Evolutionary conservation across 2,329 filamentous ascomycete genomes (phyloP).

Genomic region (Fusarium coicis): DNA sequence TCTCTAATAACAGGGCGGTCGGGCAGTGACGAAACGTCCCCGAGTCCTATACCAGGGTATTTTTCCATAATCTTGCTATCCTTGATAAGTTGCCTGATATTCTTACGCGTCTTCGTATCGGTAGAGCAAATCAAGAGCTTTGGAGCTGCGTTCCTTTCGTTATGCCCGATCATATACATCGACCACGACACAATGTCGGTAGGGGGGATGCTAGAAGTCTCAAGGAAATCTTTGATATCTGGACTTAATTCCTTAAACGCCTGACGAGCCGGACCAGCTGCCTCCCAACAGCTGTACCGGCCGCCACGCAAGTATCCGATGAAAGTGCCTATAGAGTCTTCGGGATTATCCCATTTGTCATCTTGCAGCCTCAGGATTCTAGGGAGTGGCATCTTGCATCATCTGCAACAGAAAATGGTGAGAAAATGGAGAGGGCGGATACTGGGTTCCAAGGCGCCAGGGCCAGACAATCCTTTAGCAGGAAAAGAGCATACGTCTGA

Average conservation of each 20-base stretch:
- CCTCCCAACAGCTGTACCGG: neutral
- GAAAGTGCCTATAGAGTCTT: neutral
- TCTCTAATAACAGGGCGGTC: neutral
- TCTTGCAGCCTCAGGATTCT: neutral
- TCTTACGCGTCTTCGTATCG: neutral
- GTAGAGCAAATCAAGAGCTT: neutral
- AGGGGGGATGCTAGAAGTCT: neutral
- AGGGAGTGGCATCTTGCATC: neutral
- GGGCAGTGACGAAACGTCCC: neutral
- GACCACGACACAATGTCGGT: neutral
- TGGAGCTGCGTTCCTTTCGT: neutral
- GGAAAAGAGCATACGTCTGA: accelerated
- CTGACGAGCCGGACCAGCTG: neutral
- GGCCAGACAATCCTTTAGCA: neutral
- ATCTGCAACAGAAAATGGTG: accelerated
- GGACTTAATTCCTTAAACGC: neutral
- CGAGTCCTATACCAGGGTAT: neutral
- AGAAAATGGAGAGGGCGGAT: accelerated
- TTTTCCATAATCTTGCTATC: neutral
- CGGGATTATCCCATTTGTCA: accelerated
- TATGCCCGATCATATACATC: neutral
- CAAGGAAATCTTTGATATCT: neutral
- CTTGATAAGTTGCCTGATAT: neutral
- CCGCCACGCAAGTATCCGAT: neutral
- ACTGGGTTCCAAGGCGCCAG: accelerated